Percentiles rank a stretch among this genome's conserved stretches.
Conservation (phyloP, 1,139 yeast species). For the Magnusiomyces clavatus region DNA sequence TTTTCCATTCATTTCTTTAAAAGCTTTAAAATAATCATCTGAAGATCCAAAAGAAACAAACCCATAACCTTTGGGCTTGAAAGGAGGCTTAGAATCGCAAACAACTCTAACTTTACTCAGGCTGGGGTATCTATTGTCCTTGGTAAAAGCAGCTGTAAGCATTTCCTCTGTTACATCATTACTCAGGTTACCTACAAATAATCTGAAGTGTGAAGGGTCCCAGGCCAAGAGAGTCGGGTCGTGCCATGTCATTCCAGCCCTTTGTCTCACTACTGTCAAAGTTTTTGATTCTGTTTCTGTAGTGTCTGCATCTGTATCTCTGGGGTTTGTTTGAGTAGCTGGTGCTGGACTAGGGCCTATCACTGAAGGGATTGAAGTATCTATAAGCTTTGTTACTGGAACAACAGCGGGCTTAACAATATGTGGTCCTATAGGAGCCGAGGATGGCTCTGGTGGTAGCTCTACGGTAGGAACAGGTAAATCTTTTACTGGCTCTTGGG, state of each 20-base stretch:
- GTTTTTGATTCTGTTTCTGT: background rate
- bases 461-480: too few relatives aligned
- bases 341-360: too few relatives aligned
- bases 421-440: too few relatives aligned
- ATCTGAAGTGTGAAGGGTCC: conserved; percentile 61
- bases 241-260: conserved; percentile 7
- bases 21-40: conserved; percentile 58
- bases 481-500: too few relatives aligned
- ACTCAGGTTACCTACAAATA: conserved; percentile 70
- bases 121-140: conserved; percentile 33
- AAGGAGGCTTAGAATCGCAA: conserved; percentile 26
- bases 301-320: too few relatives aligned
- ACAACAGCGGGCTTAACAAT: too few relatives aligned
- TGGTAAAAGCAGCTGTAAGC: conserved; percentile 44
- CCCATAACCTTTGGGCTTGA: conserved; percentile 55
- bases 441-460: too few relatives aligned
- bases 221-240: conserved; percentile 41
- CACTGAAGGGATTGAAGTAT: too few relatives aligned
- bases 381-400: too few relatives aligned
- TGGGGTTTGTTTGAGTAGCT: too few relatives aligned
- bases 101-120: conserved; percentile 48
- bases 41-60: conserved; percentile 58
- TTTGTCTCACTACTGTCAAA: conserved; percentile 7
- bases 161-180: conserved; percentile 56
- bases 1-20: conserved; percentile 68